These are phyloP conservation scores for Fusarium verticillioides DNA, from an alignment of 2,329 filamentous ascomycete genomes.

Conservation along the genomic window DNA sequence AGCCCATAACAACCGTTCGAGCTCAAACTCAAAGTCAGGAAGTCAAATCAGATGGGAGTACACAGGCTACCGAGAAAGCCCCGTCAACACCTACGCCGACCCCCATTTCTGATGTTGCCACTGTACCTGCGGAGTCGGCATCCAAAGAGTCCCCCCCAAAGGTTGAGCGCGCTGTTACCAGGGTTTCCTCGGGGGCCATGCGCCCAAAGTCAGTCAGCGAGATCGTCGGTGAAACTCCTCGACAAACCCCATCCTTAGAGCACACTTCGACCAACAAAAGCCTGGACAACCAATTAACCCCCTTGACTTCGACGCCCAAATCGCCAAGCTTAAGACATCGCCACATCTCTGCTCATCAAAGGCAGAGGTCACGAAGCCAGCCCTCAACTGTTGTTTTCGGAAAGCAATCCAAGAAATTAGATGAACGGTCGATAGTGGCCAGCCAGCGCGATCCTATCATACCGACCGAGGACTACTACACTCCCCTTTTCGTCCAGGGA, in stretches of 20 bases:
- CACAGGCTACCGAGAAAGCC: constrained; percentile 7
- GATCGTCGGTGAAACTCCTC: constrained; percentile 71
- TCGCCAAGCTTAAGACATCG: constrained; percentile 52
- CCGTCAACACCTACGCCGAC: constrained; percentile 17
- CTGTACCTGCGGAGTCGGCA: constrained; percentile 5
- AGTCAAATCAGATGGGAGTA: constrained; percentile 13
- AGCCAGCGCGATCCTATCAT: constrained; percentile 55
- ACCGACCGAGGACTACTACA: constrained; percentile 71
- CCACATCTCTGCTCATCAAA: constrained; percentile 54
- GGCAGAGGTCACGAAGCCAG: constrained; percentile 71
- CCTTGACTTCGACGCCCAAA: constrained; percentile 56
- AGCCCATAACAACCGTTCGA: constrained; percentile 31
- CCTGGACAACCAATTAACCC: constrained; percentile 52
- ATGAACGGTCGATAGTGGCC: constrained; percentile 59
- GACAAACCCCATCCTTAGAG: constrained; percentile 49
- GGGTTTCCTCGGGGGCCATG: constrained; percentile 76
- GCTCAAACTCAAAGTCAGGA: constrained; percentile 20
- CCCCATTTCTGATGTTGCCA: background rate
- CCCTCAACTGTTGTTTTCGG: constrained; percentile 83
- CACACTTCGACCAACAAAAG: constrained; percentile 45
- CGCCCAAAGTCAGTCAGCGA: constrained; percentile 79
- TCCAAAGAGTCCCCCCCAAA: constrained; percentile 39
- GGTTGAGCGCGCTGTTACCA: constrained; percentile 69
- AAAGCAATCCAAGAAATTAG: constrained; percentile 65
- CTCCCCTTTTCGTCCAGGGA: constrained; percentile 69